Evolutionary conservation across 2,329 filamentous ascomycete species (phyloP), one percentile per base, ranked within the genome.

Genomic region (Fusarium illudens): DNA sequence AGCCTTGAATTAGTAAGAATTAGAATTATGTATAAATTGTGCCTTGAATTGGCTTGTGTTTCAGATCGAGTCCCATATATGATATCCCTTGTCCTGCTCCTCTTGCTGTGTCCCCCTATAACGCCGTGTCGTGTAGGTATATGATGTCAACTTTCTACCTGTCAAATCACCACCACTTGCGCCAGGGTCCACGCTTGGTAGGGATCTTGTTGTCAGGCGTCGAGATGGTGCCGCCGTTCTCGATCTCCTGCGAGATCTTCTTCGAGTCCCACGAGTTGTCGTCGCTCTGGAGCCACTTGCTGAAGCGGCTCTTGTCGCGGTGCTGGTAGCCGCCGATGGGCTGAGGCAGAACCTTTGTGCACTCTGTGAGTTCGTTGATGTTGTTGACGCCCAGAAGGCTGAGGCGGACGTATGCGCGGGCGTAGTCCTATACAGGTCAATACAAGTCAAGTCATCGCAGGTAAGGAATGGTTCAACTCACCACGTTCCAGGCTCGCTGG

Each of bases 341-440:
- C n/a, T 74, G 71, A 4, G 82, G 85, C 10, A 87, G 75, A 3
- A 84, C 84, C 67, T 83, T 81, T 10, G 84, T 85, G 79, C 86
- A 88, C 65, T 87, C 85, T 15, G 81, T 84, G 42, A 88, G 75
- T 20, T 78, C 74, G 73, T 87, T 87, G 74, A 88, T 84, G 70
- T 87, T 86, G 70, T 84, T 80, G 13, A 87, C 84, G 4, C 86
- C 86, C 11, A 88, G 81, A 3, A 88, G 76, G 30, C 82, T 84
- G 34, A 88, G 77, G 20, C 85, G 83, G 44, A 86, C 79, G 67
- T 87, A 87, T 12, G 83, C 85, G 33, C 79, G 78, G 2, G 84
- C 80, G 57, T 85, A 88, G 44, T 83, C 84, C 80, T 83, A 13
- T 19, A 20, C 2, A 4, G 0, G 60, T 71, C 44, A 71, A 60